Conservation (phyloP, 495 filamentous ascomycete genomes). For the Penicillium bovifimosum region DNA sequence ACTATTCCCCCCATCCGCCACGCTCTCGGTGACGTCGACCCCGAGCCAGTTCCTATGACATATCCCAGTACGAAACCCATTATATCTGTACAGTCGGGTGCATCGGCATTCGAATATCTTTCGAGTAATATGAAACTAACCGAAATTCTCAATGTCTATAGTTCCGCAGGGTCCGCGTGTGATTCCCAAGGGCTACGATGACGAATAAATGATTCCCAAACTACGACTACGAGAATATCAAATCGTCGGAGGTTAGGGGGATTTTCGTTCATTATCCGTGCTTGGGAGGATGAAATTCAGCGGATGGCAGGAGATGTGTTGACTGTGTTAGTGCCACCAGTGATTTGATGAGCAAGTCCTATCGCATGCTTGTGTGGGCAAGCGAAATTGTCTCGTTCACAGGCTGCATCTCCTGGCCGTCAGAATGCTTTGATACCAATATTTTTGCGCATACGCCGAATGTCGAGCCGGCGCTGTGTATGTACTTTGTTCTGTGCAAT, state of each 20-base stretch:
- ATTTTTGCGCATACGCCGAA: conserved; percentile 17
- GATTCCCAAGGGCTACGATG: conserved; percentile 71
- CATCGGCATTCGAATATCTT: background rate
- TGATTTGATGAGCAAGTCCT: conserved; percentile 8
- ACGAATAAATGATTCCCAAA: conserved; percentile 40
- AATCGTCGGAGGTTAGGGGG: conserved; percentile 2
- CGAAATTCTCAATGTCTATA: conserved; percentile 24
- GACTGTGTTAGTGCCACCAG: conserved; percentile 8
- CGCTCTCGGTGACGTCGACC: conserved; percentile 62
- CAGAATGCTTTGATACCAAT: conserved; percentile 30
- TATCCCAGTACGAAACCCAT: conserved; percentile 70
- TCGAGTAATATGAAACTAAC: conserved; percentile 2
- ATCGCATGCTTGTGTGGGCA: background rate
- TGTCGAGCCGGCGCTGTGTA: conserved; percentile 21
- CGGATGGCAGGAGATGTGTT: conserved; percentile 8
- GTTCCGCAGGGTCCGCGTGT: conserved; percentile 72
- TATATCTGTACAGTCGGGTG: background rate
- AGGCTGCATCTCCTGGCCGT: conserved; percentile 1
- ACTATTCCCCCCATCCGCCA: conserved; percentile 64
- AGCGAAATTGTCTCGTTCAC: background rate
- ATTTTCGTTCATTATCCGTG: background rate
- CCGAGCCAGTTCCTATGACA: conserved; percentile 70
- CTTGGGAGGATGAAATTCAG: conserved; percentile 6
- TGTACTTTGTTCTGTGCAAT: conserved; percentile 29
- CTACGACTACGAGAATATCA: conserved; percentile 1